Conservation (phyloP, 1,284 basidiomycete species). For the Heliocybe sulcata region DNA sequence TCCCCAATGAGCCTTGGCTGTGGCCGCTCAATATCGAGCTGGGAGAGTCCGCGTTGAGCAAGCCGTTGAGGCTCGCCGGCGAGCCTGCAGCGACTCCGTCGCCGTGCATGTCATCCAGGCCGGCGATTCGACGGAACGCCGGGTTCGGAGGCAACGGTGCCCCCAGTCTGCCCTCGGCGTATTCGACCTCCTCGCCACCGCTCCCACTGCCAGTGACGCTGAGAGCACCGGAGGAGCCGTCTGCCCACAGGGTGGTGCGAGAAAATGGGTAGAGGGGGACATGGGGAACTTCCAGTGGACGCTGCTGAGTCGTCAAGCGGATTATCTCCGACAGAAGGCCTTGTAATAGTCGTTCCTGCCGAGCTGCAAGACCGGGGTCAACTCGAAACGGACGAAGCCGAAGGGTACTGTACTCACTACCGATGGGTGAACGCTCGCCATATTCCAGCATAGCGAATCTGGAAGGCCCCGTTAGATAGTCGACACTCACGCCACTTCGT, state of each 20-base stretch:
- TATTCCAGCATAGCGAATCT: slow-evolving; percentile 79
- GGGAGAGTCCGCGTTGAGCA: not conserved
- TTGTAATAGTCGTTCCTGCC: slow-evolving; percentile 75
- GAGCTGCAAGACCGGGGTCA: slow-evolving; percentile 34
- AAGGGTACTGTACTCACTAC: slow-evolving; percentile 42
- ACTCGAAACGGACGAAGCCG: slow-evolving; percentile 7
- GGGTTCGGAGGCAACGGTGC: not conserved
- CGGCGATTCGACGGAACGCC: not conserved
- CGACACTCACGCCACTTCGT: slow-evolving; percentile 1
- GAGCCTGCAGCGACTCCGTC: not conserved
- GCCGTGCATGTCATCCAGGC: not conserved
- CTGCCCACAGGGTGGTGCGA: slow-evolving; percentile 51
- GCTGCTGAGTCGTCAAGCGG: slow-evolving; percentile 70
- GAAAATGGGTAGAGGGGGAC: slow-evolving; percentile 77
- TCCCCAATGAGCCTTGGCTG: not conserved
- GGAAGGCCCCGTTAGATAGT: slow-evolving; percentile 1
- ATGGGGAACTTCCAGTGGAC: slow-evolving; percentile 61
- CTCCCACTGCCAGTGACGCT: slow-evolving; percentile 12
- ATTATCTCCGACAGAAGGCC: slow-evolving; percentile 79
- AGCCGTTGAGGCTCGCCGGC: not conserved
- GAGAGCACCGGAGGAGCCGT: slow-evolving; percentile 10
- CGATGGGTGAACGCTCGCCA: slow-evolving; percentile 72
- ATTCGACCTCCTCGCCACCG: not conserved
- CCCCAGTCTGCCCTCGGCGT: not conserved
- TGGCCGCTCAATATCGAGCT: not conserved